Percentiles rank a stretch among this genome's conserved stretches.
These are phyloP conservation scores for Ceriops zippeliana DNA, from an alignment of 345 rosid species.

Conservation along the genomic window DNA sequence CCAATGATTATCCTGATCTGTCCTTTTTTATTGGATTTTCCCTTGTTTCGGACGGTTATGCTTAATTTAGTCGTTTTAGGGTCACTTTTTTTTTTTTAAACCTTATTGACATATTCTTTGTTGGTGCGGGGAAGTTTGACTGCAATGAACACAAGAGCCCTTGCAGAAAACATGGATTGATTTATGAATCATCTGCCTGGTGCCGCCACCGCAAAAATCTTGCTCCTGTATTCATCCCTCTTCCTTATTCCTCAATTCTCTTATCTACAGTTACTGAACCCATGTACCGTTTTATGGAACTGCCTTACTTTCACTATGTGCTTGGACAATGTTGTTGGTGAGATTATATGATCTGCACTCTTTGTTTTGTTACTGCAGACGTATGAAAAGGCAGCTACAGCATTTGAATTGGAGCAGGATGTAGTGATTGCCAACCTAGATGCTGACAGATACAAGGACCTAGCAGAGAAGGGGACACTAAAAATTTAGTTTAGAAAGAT, in stretches of 20 bases:
- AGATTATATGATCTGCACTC: no score
- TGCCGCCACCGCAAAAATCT: no score
- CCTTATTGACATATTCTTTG: constrained; percentile 8
- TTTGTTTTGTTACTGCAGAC: constrained; percentile 31
- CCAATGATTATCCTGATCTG: background rate
- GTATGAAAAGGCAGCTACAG: constrained; percentile 86
- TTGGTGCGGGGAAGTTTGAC: constrained; percentile 65
- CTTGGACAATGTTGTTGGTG: background rate
- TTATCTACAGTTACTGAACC: background rate
- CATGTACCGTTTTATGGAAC: no score
- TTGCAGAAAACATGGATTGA: constrained; percentile 81
- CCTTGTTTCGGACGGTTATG: background rate
- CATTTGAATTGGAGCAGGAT: constrained; percentile 66
- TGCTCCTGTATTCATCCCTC: constrained; percentile 55
- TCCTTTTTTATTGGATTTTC: background rate
- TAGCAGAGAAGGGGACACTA: constrained; percentile 48
- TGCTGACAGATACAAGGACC: constrained; percentile 77
- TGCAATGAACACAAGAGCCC: constrained; percentile 92
- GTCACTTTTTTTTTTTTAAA: background rate
- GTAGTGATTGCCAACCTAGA: constrained; percentile 88
- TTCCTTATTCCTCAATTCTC: background rate
- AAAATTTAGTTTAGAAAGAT: background rate
- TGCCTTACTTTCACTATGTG: no score
- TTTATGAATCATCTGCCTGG: no score
- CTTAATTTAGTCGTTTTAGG: background rate